Conservation (phyloP, 345 rosid species). For the Iberis pinnata region DNA sequence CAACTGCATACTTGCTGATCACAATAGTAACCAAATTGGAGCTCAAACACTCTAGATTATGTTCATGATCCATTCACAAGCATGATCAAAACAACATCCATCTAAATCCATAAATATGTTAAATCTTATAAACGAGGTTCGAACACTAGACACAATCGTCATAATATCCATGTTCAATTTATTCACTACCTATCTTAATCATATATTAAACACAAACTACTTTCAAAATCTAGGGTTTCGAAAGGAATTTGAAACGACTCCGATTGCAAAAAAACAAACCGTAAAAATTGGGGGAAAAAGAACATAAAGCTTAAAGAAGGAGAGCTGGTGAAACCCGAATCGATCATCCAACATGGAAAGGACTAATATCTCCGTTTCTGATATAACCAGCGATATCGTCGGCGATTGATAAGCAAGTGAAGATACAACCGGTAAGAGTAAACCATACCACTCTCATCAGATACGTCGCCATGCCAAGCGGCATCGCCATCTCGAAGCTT, state of each 20-base stretch:
- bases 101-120: background rate
- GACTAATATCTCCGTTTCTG: constrained; percentile 79
- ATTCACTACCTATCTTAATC: no score
- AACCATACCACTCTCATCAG: constrained; percentile 60
- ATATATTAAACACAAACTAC: no score
- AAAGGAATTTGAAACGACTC: no score
- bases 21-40: background rate
- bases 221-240: no score
- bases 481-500: constrained; percentile 45
- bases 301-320: constrained; percentile 9
- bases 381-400: constrained; percentile 73
- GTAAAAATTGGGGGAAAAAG: background rate
- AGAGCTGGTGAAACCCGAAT: no score
- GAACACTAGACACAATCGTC: background rate
- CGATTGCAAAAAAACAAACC: no score
- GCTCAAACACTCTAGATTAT: background rate
- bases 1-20: background rate
- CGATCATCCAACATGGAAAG: constrained; percentile 65
- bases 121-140: background rate
- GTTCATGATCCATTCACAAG: constrained; percentile 4
- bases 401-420: constrained; percentile 74
- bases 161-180: background rate
- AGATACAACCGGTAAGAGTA: constrained; percentile 63
- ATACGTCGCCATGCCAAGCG: constrained; percentile 51
- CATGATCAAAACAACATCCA: constrained; percentile 9